Evolutionary conservation across 2,329 filamentous ascomycete species (phyloP), one percentile per base, ranked within the genome.

Genomic region (Xylaria sp.): DNA sequence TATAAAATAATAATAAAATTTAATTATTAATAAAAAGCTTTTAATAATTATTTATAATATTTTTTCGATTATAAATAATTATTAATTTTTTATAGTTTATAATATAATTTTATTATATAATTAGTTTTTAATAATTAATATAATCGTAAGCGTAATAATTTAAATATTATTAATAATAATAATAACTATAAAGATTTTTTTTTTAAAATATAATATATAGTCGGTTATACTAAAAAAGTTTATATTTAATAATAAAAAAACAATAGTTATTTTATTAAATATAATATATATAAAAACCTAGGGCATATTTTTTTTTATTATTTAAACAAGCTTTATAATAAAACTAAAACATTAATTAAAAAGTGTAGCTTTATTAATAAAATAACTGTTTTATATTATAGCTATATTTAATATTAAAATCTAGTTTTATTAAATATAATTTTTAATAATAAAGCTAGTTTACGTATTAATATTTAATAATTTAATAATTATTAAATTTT

Each of bases 211-310:
- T 18, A 44, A 44, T 18, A 44, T n/a, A 44, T 44, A 44, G 7
- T 44, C 18, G 13, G 12, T 44, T 18, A 44, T 18, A 18, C 18
- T 44, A 44, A 44, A 44, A 44, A 44, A 44, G 18, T 44, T 44
- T 44, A 44, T 44, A 23, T 25, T 50, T 34, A 54, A 34, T 34
- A 54, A 9, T 18, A 54, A 34, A 2, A 34, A 54, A 34, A 25
- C 20, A 10, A 9, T 9, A 54, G 51, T 15, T 31, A 15, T 12
- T 34, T 18, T 18, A 8, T 54, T 54, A 34, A 34, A 8, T 3
- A 54, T 34, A 54, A 54, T 12, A 34, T 54, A 54, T 54, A 54
- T 54, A 31, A 34, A 34, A 20, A 54, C 25, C 18, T 54, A 31
- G 8, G 1, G 18, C 25, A 34, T 34, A 54, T 44, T 2, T 18